These are phyloP conservation scores for Seiridium cupressi DNA, from an alignment of 2,329 filamentous ascomycete genomes.

Conservation along the genomic window DNA sequence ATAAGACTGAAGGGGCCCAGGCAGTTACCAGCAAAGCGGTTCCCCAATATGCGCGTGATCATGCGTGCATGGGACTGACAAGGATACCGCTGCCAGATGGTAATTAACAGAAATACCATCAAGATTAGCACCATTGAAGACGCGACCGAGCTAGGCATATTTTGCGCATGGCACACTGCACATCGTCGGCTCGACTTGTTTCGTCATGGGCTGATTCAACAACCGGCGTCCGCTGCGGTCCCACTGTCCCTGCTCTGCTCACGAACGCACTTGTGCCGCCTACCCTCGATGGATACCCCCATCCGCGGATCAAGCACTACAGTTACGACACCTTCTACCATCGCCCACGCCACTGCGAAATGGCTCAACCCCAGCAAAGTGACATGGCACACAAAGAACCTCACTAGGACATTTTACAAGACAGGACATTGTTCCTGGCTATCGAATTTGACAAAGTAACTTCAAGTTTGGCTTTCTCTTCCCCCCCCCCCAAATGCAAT, in stretches of 20 bases:
- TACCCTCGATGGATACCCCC: background rate
- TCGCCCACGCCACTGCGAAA: background rate
- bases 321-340: background rate
- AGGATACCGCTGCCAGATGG: slow-evolving; percentile 1
- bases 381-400: too few species aligned
- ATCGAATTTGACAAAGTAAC: too few species aligned
- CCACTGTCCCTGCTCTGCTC: background rate
- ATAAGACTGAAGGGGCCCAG: background rate
- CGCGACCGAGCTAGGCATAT: background rate
- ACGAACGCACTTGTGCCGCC: background rate
- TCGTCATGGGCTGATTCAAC: background rate
- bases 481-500: background rate
- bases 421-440: too few species aligned
- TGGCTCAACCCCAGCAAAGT: too few species aligned
- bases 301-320: background rate
- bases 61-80: background rate
- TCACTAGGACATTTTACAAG: too few species aligned
- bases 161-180: background rate
- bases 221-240: background rate
- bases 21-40: background rate
- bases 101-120: background rate
- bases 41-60: background rate
- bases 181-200: background rate
- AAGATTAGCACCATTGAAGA: background rate
- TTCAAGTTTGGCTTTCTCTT: background rate